Base-by-base conservation (phyloP, 768 basidiomycete species). In the Leucogyrophana mollusca region DNA sequence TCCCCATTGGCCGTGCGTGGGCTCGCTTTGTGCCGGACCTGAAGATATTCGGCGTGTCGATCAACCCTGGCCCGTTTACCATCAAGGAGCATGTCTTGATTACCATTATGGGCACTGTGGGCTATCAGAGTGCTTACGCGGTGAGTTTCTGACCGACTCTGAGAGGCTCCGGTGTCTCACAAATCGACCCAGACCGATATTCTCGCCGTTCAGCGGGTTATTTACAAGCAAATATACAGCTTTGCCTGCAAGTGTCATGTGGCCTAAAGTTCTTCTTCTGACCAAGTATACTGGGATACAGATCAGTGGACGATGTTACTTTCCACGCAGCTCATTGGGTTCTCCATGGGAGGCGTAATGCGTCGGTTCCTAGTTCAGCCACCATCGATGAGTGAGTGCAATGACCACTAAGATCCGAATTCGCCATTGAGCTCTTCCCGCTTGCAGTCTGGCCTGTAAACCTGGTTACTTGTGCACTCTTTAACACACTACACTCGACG, bases 401-500 rank as follows among this genome's bases (percentile, higher is more conserved):
- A 13, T 16, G 13, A 30, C 6, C 43, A n/a, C n/a, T 27, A 34
- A 16, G n/a, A n/a, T 38, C 30, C 33, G 13, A 42, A 37, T 14
- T 36, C 34, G 43, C 22, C 10, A 14, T 4, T 1, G 32, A 25
- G n/a, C 22, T 34, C 9, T 16, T 34, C 21, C 13, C 45, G 47
- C 46, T 50, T 22, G 14, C 46, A 82, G 83, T 89, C 34, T 89
- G 87, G 87, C 87, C 87, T 1, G 75, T 77, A 46, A 81, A 82
- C 34, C 71, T 89, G 4, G 87, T 88, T 11, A 71, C 76, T 0
- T 86, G 85, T 54, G 82, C 83, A 3, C 57, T 88, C 3, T 87
- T 85, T 61, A 88, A 89, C 52, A 89, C 86, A 0, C 72, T 89
- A 5, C 87, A 89, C 60, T 78, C 79, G 0, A 73, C 79, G 42